A percentile compares a stretch with the other conserved stretches of the same genome.
Evolutionary conservation across 2,329 filamentous ascomycete genomes (phyloP).

Genomic region (Exophiala viscosa): DNA sequence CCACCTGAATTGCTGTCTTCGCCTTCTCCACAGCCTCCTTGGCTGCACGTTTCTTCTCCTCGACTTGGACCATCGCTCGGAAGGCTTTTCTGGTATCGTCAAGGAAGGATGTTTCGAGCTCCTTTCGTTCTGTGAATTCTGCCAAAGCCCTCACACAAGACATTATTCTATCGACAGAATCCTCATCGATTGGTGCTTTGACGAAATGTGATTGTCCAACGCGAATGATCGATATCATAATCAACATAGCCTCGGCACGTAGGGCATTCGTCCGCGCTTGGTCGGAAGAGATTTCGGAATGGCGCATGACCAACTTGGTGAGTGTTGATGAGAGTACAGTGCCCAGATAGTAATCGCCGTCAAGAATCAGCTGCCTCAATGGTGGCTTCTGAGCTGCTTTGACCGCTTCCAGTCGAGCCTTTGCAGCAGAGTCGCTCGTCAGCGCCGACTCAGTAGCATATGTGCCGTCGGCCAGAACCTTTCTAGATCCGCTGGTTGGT

Average conservation of each 20-base stretch:
- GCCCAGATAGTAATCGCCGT: constrained; percentile 94
- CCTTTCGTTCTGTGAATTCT: constrained; percentile 84
- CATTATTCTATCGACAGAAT: constrained; percentile 98
- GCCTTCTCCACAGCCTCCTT: constrained; percentile 91
- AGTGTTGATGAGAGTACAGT: constrained; percentile 93
- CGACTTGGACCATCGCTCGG: constrained; percentile 92
- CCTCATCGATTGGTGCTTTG: constrained; percentile 94
- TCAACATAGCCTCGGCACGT: constrained; percentile 95
- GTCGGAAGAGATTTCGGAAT: constrained; percentile 87
- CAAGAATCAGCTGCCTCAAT: constrained; percentile 87
- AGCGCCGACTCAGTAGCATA: constrained; percentile 96
- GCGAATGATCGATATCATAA: constrained; percentile 98
- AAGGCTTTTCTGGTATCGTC: constrained; percentile 95
- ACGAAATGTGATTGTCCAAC: constrained; percentile 99
- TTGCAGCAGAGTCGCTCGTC: constrained; percentile 84
- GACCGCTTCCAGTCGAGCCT: constrained; percentile 89
- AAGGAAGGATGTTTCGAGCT: constrained; percentile 86
- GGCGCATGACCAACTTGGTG: constrained; percentile 96
- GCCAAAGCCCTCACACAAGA: constrained; percentile 88
- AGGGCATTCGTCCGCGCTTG: constrained; percentile 85
- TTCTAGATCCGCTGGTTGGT: constrained; percentile 62
- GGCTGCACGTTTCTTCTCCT: constrained; percentile 95
- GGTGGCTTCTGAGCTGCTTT: constrained; percentile 97
- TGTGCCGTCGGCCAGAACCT: constrained; percentile 91
- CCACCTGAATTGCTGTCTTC: constrained; percentile 89